Percentiles rank a stretch among this genome's conserved stretches.
Conservation (phyloP, 805 yeast species). For the Sugiyamaella chiloensis region DNA sequence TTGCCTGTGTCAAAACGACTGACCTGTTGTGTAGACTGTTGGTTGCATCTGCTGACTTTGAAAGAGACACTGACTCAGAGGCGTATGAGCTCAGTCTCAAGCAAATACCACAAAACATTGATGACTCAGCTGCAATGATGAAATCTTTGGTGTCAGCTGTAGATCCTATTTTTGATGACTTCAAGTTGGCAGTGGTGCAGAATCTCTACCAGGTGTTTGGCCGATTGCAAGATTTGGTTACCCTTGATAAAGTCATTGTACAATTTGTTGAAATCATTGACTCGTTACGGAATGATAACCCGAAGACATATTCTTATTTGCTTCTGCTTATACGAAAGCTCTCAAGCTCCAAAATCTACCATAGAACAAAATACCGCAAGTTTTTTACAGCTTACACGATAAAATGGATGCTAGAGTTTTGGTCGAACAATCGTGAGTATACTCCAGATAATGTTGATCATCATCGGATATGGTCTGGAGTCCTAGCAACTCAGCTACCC, state of each 20-base stretch:
- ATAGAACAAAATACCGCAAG: conserved; percentile 24
- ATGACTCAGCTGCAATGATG: conserved; percentile 18
- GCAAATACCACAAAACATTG: conserved; percentile 12
- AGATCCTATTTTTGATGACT: conserved; percentile 14
- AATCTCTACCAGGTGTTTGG: conserved; percentile 53
- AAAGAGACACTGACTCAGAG: conserved; percentile 12
- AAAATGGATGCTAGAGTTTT: conserved; percentile 7
- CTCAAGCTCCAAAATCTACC: conserved; percentile 27
- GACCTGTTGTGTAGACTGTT: conserved; percentile 18
- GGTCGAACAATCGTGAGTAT: conserved; percentile 20
- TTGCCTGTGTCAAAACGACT: conserved; percentile 9
- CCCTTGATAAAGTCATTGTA: conserved; percentile 37
- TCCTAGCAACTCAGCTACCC: conserved; percentile 30
- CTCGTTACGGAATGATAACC: background rate
- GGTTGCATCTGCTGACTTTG: conserved; percentile 22
- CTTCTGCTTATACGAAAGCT: conserved; percentile 53
- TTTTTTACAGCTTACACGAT: conserved; percentile 14
- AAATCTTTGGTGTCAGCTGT: conserved; percentile 11
- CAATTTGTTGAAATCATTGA: conserved; percentile 48
- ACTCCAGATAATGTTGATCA: conserved; percentile 25
- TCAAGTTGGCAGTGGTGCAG: conserved; percentile 59
- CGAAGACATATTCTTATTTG: conserved; percentile 33
- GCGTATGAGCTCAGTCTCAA: background rate
- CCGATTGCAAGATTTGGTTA: conserved; percentile 34
- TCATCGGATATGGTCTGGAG: conserved; percentile 27